Base-by-base conservation (phyloP, 371 early-diverging fungal species). In the Apophysomyces variabilis region DNA sequence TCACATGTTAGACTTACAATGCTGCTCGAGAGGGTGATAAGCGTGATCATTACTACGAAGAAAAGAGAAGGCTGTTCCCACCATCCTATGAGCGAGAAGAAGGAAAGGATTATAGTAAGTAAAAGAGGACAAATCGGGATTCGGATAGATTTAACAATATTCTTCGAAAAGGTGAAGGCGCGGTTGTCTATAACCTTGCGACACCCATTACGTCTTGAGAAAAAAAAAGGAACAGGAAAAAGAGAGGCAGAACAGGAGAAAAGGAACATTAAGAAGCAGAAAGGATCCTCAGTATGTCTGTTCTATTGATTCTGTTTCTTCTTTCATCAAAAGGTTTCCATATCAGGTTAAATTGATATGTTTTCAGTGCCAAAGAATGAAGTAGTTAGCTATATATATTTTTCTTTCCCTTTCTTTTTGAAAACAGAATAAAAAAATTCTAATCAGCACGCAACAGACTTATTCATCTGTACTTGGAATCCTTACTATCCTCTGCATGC, bases 61-160 rank as follows among this genome's bases (percentile, higher is more conserved):
- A 83, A 58, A 87, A 85, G 67, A 79, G 87, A 41, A 68, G 66
- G 35, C 60, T 77, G 14, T 83, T 87, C 65, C 86, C 86, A n/a
- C 85, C 86, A 21, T 76, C 81, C 38, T 83, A 75, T 54, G 86
- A 85, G 39, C 73, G 85, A 36, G 76, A 75, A 57, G 73, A 76
- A 32, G 82, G 76, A 12, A 78, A 76, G 65, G 84, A 86, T 65
- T 85, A 85, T 37, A 78, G 76, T 67, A 73, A 73, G 71, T 61
- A 32, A 16, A n/a, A 18, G 36, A 35, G 39, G 21, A 7, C 43
- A 38, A 41, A 57, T 9, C 8, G 26, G 8, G 16, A 57, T 14
- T 57, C 2, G 57, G 21, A 12, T 26, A 57, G 13, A 9, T 39
- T 5, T 14, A 12, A 18, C 4, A 11, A 13, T 50, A 35, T 44